Base-by-base conservation (phyloP, 2,329 filamentous ascomycete species). In the Microsporum canis region DNA sequence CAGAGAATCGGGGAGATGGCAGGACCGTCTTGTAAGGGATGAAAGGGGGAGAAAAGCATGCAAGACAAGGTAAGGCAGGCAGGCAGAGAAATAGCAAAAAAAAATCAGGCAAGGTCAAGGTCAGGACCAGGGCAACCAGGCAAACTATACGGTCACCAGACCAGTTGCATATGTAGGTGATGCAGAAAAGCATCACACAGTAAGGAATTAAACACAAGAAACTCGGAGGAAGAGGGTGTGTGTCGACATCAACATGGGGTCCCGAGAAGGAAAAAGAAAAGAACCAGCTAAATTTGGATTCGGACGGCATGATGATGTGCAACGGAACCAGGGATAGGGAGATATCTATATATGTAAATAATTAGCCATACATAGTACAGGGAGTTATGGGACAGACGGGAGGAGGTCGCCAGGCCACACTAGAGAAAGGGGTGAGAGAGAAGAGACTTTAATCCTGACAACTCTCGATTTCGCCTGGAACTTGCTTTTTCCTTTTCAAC, bases 91-190 rank as follows among this genome's bases (percentile, higher is more conserved):
- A 12, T 23, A 49, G 45, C 17, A 29, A 55, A 31, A n/a, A 31
- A 3, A 23, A 31, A 23, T 23, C 17, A 23, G 49, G 34, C 31
- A 55, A 23, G 29, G 45, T 33, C 49, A 55, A 36, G 49, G 23
- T 5, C 14, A 55, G 23, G 49, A 33, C 27, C 49, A 53, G 49
- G 49, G 49, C 29, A 55, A 36, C 49, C 49, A 55, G 49, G 49
- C 49, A 55, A 55, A 36, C 27, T 53, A 53, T 31, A 53, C 36
- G 57, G 39, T 59, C 57, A 59, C 57, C 57, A 49, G 57, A 59
- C 57, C 41, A 31, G 57, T 5, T 49, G 57, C 57, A 49, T 59
- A 59, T 59, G 57, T 57, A 34, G 55, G 55, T 57, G 55, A 57
- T 57, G 38, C 12, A 57, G 38, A 31, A 57, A 57, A 57, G 31